Evolutionary conservation across 2,329 filamentous ascomycete species (phyloP).

Genomic region (Lachnellula hyalina): DNA sequence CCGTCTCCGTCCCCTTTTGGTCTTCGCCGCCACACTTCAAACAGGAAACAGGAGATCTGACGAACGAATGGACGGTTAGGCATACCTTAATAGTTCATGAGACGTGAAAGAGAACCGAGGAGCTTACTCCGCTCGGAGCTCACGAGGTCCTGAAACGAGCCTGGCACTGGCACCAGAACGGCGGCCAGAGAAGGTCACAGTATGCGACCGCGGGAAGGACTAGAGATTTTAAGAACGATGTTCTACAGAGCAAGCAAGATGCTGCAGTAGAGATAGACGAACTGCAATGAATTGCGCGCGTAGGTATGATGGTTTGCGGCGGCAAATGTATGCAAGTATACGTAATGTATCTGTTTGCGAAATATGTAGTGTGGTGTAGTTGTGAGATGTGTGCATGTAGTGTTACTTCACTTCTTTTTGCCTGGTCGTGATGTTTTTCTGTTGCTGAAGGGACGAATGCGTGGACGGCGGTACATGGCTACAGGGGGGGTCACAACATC

Average conservation of each 20-base stretch:
- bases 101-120: neutral
- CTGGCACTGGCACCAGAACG: neutral
- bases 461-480: neutral
- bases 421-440: neutral
- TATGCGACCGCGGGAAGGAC: neutral
- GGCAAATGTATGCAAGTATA: neutral
- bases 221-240: neutral
- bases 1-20: neutral
- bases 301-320: neutral
- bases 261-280: neutral
- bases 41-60: neutral
- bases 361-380: neutral
- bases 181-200: neutral
- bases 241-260: neutral
- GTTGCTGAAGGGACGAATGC: neutral
- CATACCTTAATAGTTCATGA: neutral
- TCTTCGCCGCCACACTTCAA: neutral
- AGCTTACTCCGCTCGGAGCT: neutral
- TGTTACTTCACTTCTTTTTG: neutral
- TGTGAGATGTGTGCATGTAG: neutral
- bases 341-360: neutral
- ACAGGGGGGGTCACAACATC: neutral
- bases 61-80: neutral
- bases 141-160: neutral
- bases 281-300: neutral